These are phyloP conservation scores for Amyloporia xantha DNA, from an alignment of 768 basidiomycete species.

Conservation along the genomic window DNA sequence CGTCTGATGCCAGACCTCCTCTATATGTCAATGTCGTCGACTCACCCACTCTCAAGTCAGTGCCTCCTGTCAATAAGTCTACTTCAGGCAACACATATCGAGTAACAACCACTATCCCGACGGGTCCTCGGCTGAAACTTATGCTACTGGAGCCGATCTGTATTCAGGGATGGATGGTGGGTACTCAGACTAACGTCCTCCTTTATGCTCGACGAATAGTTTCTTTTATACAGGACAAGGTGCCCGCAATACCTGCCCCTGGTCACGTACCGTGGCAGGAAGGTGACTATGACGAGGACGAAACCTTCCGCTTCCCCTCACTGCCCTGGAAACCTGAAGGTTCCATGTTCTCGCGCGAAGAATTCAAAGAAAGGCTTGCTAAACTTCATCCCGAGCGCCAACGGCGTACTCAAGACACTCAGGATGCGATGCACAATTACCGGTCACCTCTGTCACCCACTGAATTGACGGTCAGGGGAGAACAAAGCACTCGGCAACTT, in stretches of 20 bases:
- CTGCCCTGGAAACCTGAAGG: constrained; percentile 26
- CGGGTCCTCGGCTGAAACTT: constrained; percentile 29
- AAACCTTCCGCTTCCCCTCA: constrained; percentile 2
- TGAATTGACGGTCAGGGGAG: background rate
- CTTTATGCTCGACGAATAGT: too few species aligned
- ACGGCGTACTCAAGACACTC: background rate
- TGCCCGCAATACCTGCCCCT: constrained; percentile 12
- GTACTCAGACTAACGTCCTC: too few species aligned
- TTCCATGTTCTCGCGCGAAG: constrained; percentile 20
- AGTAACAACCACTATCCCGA: constrained; percentile 26
- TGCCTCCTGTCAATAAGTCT: constrained; percentile 13
- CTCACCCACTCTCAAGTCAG: constrained; percentile 18
- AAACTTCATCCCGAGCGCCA: background rate
- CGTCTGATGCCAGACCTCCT: constrained; percentile 19
- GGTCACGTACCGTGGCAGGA: constrained; percentile 25
- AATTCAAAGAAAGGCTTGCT: background rate
- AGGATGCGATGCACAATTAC: background rate
- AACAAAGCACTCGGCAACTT: background rate
- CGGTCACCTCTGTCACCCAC: background rate
- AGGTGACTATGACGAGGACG: constrained; percentile 15
- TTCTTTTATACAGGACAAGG: too few species aligned
- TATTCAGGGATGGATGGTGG: constrained; percentile 29
- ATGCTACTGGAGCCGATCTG: constrained; percentile 30
- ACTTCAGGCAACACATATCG: constrained; percentile 16
- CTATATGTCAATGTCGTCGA: constrained; percentile 21